Percentiles rank a stretch among this genome's conserved stretches.
These are phyloP conservation scores for Hydrangea macrophylla DNA, from an alignment of 148 eudicot species.

Conservation along the genomic window DNA sequence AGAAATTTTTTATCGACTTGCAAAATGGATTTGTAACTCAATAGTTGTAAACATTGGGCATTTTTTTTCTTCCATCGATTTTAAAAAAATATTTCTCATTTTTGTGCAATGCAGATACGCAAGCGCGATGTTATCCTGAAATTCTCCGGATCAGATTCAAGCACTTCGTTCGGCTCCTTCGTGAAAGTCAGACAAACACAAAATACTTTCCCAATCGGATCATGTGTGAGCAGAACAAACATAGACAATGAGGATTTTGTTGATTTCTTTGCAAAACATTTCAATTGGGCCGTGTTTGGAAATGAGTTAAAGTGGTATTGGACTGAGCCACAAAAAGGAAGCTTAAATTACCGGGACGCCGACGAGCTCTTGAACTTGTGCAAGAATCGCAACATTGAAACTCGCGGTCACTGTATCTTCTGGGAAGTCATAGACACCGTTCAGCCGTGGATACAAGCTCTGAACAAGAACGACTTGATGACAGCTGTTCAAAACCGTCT, in stretches of 20 bases:
- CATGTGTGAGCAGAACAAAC: slow-evolving; percentile 65
- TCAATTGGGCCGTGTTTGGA: slow-evolving; percentile 92
- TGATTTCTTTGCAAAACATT: slow-evolving; percentile 66
- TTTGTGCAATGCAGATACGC: slow-evolving; percentile 55
- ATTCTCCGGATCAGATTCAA: slow-evolving; percentile 35
- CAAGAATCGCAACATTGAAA: slow-evolving; percentile 48
- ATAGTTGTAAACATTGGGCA: no score
- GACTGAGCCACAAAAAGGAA: slow-evolving; percentile 82
- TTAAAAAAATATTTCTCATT: background rate
- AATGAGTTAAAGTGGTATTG: slow-evolving; percentile 94
- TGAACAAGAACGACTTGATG: slow-evolving; percentile 46
- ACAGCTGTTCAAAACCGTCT: slow-evolving; percentile 71
- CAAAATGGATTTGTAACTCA: background rate
- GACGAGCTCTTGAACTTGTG: slow-evolving; percentile 76
- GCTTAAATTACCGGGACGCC: slow-evolving; percentile 75
- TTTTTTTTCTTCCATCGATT: no score
- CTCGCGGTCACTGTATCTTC: slow-evolving; percentile 92
- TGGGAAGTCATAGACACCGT: slow-evolving; percentile 77
- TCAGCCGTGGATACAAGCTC: slow-evolving; percentile 63
- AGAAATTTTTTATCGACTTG: background rate
- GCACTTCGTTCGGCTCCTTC: slow-evolving; percentile 35
- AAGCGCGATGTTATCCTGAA: slow-evolving; percentile 75
- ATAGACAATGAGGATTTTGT: slow-evolving; percentile 86
- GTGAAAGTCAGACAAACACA: slow-evolving; percentile 68
- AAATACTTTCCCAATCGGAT: slow-evolving; percentile 77